A percentile compares a stretch with the other conserved stretches of the same genome.
phyloP scores from a whole-genome alignment of 805 yeast species.

The Metschnikowia chrysomelidarum region DNA sequence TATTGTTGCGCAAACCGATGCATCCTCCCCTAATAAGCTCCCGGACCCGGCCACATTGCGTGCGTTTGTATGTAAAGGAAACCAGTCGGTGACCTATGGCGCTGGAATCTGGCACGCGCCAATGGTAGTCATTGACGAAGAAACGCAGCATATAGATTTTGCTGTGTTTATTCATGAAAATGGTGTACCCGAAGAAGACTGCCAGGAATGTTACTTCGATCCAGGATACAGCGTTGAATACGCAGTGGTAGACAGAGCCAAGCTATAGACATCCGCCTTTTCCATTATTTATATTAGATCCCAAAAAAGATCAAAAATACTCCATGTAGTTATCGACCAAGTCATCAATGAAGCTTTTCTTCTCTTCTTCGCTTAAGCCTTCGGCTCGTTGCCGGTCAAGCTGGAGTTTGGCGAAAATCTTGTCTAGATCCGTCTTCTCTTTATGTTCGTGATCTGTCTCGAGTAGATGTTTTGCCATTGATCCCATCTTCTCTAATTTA shows the following conservation, averaged over 20 bases:
- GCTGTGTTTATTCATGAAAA: conserved; percentile 88
- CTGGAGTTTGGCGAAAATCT: conserved; percentile 31
- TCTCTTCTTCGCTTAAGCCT: conserved; percentile 25
- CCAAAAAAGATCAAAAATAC: conserved; percentile 15
- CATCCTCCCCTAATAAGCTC: conserved; percentile 30
- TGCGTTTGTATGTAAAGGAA: conserved; percentile 77
- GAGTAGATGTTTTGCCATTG: conserved; percentile 30
- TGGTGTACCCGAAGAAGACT: conserved; percentile 74
- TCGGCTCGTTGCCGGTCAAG: conserved; percentile 34
- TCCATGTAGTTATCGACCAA: conserved; percentile 41
- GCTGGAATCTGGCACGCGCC: conserved; percentile 94
- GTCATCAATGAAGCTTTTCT: conserved; percentile 31
- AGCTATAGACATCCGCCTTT: conserved; percentile 5
- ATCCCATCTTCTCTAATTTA: conserved; percentile 21
- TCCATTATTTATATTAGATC: not conserved
- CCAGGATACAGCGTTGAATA: conserved; percentile 50
- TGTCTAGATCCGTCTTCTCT: conserved; percentile 26
- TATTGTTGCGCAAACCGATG: conserved; percentile 65
- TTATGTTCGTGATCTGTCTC: conserved; percentile 3
- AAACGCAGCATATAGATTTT: conserved; percentile 59
- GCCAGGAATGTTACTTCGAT: conserved; percentile 72
- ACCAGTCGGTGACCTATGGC: conserved; percentile 88
- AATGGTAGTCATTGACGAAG: conserved; percentile 76
- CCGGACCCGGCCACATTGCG: conserved; percentile 62
- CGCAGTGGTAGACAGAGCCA: conserved; percentile 6